phyloP scores from a whole-genome alignment of 2,329 filamentous ascomycete species.

The Macrophomina pseudophaseolina region DNA sequence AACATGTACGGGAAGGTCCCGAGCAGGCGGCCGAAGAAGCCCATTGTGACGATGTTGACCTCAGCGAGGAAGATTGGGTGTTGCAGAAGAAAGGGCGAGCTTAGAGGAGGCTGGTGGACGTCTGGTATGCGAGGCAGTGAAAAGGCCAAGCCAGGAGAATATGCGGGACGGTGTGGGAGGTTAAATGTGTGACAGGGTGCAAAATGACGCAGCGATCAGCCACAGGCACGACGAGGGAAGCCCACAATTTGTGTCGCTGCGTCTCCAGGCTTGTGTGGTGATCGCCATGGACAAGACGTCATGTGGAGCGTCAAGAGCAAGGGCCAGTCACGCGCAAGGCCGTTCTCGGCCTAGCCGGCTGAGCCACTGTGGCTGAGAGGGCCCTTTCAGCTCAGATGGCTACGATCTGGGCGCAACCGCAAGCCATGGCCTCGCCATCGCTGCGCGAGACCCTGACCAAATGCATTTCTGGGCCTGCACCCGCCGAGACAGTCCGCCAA shows the following conservation, averaged over 20 bases:
- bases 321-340: constrained; percentile 7
- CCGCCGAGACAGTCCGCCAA: neutral
- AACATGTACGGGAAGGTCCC: constrained; percentile 76
- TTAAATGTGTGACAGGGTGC: constrained; percentile 20
- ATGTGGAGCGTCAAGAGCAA: constrained; percentile 7
- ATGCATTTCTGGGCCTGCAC: neutral
- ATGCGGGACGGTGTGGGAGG: neutral
- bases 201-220: constrained; percentile 25
- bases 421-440: neutral
- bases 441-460: neutral
- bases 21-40: constrained; percentile 60
- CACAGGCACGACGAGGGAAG: constrained; percentile 5
- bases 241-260: constrained; percentile 17
- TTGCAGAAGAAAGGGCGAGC: neutral
- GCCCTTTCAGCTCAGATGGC: neutral
- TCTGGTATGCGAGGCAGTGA: constrained; percentile 9
- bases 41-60: constrained; percentile 15
- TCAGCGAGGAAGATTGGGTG: neutral
- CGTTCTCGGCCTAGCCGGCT: neutral
- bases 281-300: constrained; percentile 8
- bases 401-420: neutral
- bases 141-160: constrained; percentile 9
- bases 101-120: neutral
- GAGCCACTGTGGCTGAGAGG: neutral
- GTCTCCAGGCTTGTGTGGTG: constrained; percentile 2